Evolutionary conservation across 2,329 filamentous ascomycete genomes (phyloP), one percentile per base, ranked within the genome.

Genomic region (Paraconiothyrium sp.): DNA sequence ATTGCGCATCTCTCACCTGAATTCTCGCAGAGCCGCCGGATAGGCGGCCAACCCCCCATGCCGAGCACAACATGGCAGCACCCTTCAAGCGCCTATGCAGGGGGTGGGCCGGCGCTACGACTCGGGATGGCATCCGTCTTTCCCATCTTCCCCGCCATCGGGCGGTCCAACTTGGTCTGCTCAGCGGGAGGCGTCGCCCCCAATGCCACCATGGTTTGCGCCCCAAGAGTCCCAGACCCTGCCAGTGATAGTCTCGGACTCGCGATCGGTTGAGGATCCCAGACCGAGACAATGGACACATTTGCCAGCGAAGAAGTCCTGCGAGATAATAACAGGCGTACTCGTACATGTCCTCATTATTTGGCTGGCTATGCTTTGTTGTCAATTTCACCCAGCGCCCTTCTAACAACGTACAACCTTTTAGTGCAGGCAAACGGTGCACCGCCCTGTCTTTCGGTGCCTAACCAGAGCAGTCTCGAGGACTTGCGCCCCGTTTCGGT

Each of bases 161-260:
- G 58, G 59, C 59, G 49, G 20, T 58, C 65, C 66, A 67, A 58
- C 68, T 66, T 66, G 56, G 50, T 52, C 49, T 56, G 20, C 63
- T 43, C 56, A 59, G 61, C 69, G 66, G 71, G 64, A 69, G 67
- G 70, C 70, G 70, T 68, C 70, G 73, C 71, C 73, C 73, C 72
- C 67, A 64, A 59, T 37, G 30, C 8, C 10, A 30, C n/a, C 43
- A 24, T 35, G 20, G n/a, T 22, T 55, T 57, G 58, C 57, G 56
- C 54, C 64, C 57, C 48, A 46, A 54, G 57, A 56, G 61, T 52
- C 27, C 59, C 47, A 13, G 46, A 39, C 37, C 48, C 39, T 37
- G 30, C 22, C 27, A 24, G 20, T 30, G 35, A 32, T 20, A 22
- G 27, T 43, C 14, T 43, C 52, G 35, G 48, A 46, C 47, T 50